Base-by-base conservation (phyloP, 148 eudicot species). In the Salicornia ramosissima region DNA sequence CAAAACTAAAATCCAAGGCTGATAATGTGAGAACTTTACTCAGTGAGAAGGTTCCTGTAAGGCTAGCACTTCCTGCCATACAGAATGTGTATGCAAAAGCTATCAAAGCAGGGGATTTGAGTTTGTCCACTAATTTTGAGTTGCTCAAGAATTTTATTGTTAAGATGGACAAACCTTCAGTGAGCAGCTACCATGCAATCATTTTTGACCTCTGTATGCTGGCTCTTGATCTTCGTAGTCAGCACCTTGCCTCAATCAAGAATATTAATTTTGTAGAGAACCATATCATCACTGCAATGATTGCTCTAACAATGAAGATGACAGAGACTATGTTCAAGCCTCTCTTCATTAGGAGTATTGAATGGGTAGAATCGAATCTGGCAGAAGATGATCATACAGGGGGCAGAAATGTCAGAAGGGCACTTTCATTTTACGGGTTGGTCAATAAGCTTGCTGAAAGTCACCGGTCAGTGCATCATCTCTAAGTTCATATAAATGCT, bases 271-370 rank as follows among this genome's bases (percentile, higher is more conserved):
- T 42, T 54, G 89, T 94, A 40, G 98, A 94, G 85, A 80, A 84
- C 59, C 71, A 78, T 83, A 92, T 90, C 61, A 78, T 82, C 69
- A 58, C 67, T 81, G 86, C 96, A 45, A 64, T 86, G 72, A 81
- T 90, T 73, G 55, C 69, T 69, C 84, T 94, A 77, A 81, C 96
- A 19, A 79, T 87, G 97, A 94, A 88, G 83, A 91, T 94, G 79
- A 90, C 98, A 8, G 98, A 90, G 77, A 83, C 85, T 47, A 94
- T 88, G 96, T 94, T 94, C 80, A 88, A 78, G 84, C 97, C 98
- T 76, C 91, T 94, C 61, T 90, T 94, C 78, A 76, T 90, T 58
- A 83, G 80, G 75, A 77, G 89, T 63, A 79, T 94, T 68, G 98
- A 94, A 72, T 94, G 98, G 98, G 90, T 81, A 13, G 95, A 86